phyloP scores from a whole-genome alignment of 768 basidiomycete genomes.

The Mycena alexandri region DNA sequence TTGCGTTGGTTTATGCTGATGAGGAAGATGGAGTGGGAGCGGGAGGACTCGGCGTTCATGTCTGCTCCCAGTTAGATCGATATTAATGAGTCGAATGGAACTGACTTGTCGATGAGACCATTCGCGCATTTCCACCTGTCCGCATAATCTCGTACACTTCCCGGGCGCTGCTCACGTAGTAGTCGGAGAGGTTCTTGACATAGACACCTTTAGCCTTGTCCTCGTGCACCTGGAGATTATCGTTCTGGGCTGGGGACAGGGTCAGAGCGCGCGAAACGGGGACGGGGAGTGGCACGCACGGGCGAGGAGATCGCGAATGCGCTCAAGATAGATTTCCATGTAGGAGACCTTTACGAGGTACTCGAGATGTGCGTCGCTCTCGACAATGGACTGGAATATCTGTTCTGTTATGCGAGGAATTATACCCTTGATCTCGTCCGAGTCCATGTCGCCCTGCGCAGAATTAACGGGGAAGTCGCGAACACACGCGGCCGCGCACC shows the following conservation, averaged over 20 bases:
- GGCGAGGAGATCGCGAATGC: slow-evolving; percentile 93
- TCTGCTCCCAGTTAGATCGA: slow-evolving; percentile 61
- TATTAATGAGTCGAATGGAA: slow-evolving; percentile 22
- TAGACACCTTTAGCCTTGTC: slow-evolving; percentile 98
- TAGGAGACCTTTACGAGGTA: slow-evolving; percentile 99
- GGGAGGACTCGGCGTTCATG: slow-evolving; percentile 99
- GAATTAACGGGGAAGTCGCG: slow-evolving; percentile 32
- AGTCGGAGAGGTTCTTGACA: slow-evolving; percentile 97
- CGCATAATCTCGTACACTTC: slow-evolving; percentile 99
- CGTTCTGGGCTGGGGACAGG: slow-evolving; percentile 82
- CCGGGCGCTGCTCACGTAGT: slow-evolving; percentile 94
- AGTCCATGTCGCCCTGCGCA: slow-evolving; percentile 94
- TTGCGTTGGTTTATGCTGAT: slow-evolving; percentile 98
- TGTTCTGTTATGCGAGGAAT: slow-evolving; percentile 99
- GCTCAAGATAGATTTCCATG: slow-evolving; percentile 99
- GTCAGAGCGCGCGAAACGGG: slow-evolving; percentile 25
- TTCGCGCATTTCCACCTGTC: slow-evolving; percentile 91
- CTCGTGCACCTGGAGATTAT: slow-evolving; percentile 98
- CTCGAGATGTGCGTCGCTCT: slow-evolving; percentile 94
- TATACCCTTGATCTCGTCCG: slow-evolving; percentile 92
- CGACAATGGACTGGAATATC: slow-evolving; percentile 97
- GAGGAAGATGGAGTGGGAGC: slow-evolving; percentile 98
- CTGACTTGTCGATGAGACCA: slow-evolving; percentile 95
- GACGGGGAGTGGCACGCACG: slow-evolving; percentile 69
- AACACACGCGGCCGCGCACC: slow-evolving; percentile 59